Conservation (phyloP, 1,284 basidiomycete genomes). For the Hemileia vastatrix region DNA sequence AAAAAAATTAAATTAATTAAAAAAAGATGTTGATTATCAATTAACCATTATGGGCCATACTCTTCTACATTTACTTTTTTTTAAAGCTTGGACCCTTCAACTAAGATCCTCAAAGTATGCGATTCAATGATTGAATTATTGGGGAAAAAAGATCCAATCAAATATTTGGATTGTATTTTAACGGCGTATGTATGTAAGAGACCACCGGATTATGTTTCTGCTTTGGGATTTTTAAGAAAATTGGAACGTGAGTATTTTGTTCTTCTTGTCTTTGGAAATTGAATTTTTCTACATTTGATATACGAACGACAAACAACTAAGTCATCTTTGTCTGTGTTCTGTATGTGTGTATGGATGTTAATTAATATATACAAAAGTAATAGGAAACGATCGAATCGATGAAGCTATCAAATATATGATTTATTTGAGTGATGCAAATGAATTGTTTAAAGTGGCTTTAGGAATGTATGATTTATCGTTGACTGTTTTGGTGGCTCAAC, state of each 20-base stretch:
- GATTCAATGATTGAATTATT: constrained; percentile 66
- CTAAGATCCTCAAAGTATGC: constrained; percentile 63
- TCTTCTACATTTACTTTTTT: constrained; percentile 3
- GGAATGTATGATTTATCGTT: constrained; percentile 98
- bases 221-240: constrained; percentile 63
- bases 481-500: constrained; percentile 90
- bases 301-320: not conserved
- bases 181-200: constrained; percentile 86
- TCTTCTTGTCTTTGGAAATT: not conserved
- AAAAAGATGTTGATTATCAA: no score
- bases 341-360: not conserved
- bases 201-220: constrained; percentile 83
- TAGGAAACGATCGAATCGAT: constrained; percentile 67
- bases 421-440: constrained; percentile 88
- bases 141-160: constrained; percentile 60
- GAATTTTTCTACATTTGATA: not conserved
- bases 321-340: not conserved
- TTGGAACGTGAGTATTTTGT: constrained; percentile 56
- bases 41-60: no score
- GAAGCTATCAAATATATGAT: constrained; percentile 98
- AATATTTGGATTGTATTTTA: constrained; percentile 80
- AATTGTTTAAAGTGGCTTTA: constrained; percentile 82
- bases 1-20: no score
- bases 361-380: constrained; percentile 46
- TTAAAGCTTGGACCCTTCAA: constrained; percentile 52